Evolutionary conservation across 2,329 filamentous ascomycete species (phyloP).

Genomic region (Xylaria sp.): DNA sequence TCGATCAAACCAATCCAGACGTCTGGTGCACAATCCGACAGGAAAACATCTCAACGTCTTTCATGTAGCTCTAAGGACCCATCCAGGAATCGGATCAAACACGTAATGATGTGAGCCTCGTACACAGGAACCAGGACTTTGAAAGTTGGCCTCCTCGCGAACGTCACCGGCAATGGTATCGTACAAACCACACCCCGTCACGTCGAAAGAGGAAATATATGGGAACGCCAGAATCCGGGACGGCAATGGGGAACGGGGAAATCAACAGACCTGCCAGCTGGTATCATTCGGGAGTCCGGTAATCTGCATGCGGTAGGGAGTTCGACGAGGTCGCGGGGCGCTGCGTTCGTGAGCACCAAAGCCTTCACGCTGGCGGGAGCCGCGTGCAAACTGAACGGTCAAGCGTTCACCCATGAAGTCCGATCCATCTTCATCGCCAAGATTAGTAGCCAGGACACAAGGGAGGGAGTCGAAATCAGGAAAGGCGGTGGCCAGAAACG

Average conservation of each 20-base stretch:
- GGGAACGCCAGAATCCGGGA: slow-evolving; percentile 33
- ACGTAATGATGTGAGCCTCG: slow-evolving; percentile 23
- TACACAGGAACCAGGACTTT: slow-evolving; percentile 23
- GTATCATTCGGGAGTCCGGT: slow-evolving; percentile 95
- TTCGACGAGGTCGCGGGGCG: slow-evolving; percentile 77
- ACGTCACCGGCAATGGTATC: slow-evolving; percentile 26
- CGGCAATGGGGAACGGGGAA: slow-evolving; percentile 49
- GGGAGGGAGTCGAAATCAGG: slow-evolving; percentile 25
- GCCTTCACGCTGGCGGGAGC: slow-evolving; percentile 55
- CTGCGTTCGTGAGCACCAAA: slow-evolving; percentile 52
- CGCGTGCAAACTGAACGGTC: slow-evolving; percentile 96
- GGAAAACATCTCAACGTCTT: slow-evolving; percentile 29
- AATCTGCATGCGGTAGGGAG: slow-evolving; percentile 94
- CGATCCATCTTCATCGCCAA: slow-evolving; percentile 68
- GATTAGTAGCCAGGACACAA: slow-evolving; percentile 35
- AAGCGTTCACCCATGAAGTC: slow-evolving; percentile 97
- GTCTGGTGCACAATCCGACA: slow-evolving; percentile 28
- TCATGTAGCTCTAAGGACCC: slow-evolving; percentile 30
- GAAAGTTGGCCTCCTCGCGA: slow-evolving; percentile 26
- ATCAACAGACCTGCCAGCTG: slow-evolving; percentile 98
- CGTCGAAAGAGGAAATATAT: slow-evolving; percentile 26
- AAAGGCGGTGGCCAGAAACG: slow-evolving; percentile 33
- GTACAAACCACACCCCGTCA: slow-evolving; percentile 26
- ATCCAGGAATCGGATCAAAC: slow-evolving; percentile 26
- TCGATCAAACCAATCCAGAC: slow-evolving; percentile 32